Conservation (phyloP, 129 eudicot species). For the Sambucus nigra region DNA sequence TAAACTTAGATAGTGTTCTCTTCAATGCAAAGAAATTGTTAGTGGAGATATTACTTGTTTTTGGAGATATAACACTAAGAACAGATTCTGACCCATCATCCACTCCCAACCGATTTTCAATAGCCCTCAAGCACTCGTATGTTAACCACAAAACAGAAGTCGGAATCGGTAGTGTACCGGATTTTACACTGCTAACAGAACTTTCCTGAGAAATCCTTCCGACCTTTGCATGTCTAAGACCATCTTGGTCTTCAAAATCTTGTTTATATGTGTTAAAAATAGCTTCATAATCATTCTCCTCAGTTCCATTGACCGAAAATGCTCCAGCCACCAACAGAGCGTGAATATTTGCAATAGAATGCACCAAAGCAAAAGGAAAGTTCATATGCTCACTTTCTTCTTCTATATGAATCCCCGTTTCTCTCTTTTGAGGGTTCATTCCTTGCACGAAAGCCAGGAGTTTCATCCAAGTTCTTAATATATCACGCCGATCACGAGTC, state of each 20-base stretch:
- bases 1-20: constrained; percentile 53
- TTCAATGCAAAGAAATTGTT: constrained; percentile 56
- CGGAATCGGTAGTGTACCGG: constrained; percentile 28
- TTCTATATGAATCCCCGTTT: constrained; percentile 73
- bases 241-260: constrained; percentile 62
- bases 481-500: constrained; percentile 52
- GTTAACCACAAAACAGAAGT: constrained; percentile 59
- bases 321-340: constrained; percentile 79
- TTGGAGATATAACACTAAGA: constrained; percentile 31
- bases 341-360: constrained; percentile 69
- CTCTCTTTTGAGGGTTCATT: constrained; percentile 92
- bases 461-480: constrained; percentile 69
- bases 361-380: constrained; percentile 73
- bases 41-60: constrained; percentile 29
- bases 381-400: constrained; percentile 79
- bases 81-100: constrained; percentile 45
- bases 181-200: constrained; percentile 43
- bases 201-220: constrained; percentile 93
- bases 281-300: constrained; percentile 38
- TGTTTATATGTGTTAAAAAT: constrained; percentile 21
- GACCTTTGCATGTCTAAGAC: constrained; percentile 77
- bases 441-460: constrained; percentile 89
- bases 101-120: constrained; percentile 60
- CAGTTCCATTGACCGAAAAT: constrained; percentile 31
- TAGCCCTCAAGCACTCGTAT: constrained; percentile 69